Percentiles rank a stretch among this genome's conserved stretches.
These are phyloP conservation scores for Beauveria australis DNA, from an alignment of 2,329 filamentous ascomycete species.

Conservation along the genomic window DNA sequence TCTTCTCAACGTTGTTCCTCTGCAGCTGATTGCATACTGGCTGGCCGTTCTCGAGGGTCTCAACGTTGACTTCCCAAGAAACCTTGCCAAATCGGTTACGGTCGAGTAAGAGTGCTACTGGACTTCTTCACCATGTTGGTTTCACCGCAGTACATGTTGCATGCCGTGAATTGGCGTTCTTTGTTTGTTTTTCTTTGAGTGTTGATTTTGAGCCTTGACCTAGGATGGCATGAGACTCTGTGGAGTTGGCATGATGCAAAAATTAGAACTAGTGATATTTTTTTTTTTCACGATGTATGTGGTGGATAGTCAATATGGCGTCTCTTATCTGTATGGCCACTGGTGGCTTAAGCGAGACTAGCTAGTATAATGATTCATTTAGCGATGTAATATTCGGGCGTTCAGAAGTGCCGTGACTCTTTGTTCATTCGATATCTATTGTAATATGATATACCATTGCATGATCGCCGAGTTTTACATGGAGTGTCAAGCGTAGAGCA, in stretches of 20 bases:
- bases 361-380: constrained; percentile 7
- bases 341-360: neutral
- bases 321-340: neutral
- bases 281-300: neutral
- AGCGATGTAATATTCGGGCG: neutral
- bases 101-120: constrained; percentile 65
- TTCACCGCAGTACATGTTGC: neutral
- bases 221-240: neutral
- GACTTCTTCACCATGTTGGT: neutral
- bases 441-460: too few relatives aligned
- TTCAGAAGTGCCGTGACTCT: neutral
- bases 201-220: neutral
- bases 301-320: neutral
- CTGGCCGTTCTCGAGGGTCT: constrained; percentile 90
- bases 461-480: neutral
- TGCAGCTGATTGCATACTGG: constrained; percentile 99
- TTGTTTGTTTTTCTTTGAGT: neutral
- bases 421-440: too few relatives aligned
- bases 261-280: neutral
- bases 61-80: constrained; percentile 97
- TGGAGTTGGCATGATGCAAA: constrained; percentile 6
- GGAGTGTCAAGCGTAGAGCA: neutral
- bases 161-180: neutral
- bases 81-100: constrained; percentile 97
- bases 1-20: constrained; percentile 92